These are phyloP conservation scores for Forsythia suspensa DNA, from an alignment of 257 asterid genomes.

Conservation along the genomic window DNA sequence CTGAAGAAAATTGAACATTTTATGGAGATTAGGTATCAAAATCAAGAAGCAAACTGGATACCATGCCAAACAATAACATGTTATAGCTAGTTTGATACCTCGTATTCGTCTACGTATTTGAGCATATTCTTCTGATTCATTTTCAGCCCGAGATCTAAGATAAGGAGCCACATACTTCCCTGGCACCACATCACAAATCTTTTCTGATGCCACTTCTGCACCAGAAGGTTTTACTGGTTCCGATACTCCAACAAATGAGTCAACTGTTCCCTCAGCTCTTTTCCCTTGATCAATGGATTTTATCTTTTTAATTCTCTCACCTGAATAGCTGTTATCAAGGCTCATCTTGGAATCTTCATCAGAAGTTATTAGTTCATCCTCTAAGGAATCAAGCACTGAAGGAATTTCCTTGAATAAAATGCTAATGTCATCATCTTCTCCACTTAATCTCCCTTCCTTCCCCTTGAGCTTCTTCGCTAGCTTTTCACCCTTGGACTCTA, in stretches of 20 bases:
- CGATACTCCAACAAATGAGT: conserved; percentile 23
- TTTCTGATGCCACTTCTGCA: conserved; percentile 25
- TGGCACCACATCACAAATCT: conserved; percentile 23
- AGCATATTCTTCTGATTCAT: conserved; percentile 70
- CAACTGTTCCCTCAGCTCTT: conserved; percentile 23
- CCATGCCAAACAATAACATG: conserved; percentile 3
- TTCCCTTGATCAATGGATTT: conserved; percentile 29
- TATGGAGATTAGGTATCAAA: conserved; percentile 15
- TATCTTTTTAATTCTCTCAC: conserved; percentile 9
- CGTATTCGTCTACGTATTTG: conserved; percentile 68
- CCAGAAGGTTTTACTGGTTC: conserved; percentile 23
- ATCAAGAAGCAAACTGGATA: conserved; percentile 19
- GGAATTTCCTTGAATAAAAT: conserved; percentile 46
- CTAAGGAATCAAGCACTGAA: conserved; percentile 33
- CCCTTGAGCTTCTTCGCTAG: conserved; percentile 34
- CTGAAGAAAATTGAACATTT: conserved; percentile 40
- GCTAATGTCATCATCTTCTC: conserved; percentile 33
- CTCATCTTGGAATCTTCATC: conserved; percentile 14
- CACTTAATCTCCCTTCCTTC: conserved; percentile 28
- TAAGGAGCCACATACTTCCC: conserved; percentile 75
- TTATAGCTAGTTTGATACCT: conserved; percentile 45
- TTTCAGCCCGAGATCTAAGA: conserved; percentile 49
- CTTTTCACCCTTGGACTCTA: conserved; percentile 34
- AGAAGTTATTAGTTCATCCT: conserved; percentile 23
- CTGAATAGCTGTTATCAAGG: conserved; percentile 14